Base-by-base conservation (phyloP, 257 asterid species). In the Mitragyna speciosa region DNA sequence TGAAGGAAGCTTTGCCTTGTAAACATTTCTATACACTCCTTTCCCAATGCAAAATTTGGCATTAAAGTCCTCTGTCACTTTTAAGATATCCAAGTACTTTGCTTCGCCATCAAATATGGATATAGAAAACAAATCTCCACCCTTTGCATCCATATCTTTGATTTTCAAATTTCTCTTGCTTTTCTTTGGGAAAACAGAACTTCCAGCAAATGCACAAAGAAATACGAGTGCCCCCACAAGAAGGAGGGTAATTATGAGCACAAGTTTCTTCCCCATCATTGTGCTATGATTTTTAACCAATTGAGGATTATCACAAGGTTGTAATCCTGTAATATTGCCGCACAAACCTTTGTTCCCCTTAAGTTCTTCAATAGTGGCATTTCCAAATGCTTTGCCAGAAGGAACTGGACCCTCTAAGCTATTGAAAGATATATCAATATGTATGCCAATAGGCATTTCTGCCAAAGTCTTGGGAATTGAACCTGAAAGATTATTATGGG, bases 371-470 rank as follows among this genome's bases (percentile, higher is more conserved):
- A n/a, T 31, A 1, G 83, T 52, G 28, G 83, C 82, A 41, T 81
- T 77, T 7, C 4, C 66, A 78, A 87, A 89, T 11, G 90, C 86
- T 48, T 5, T 61, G 33, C 47, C 84, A 47, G 76, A 19, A 1
- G 89, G 92, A 51, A 87, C 64, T 58, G 88, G 81, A 43, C 92
- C 89, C 17, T 79, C 87, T 36, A 89, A 78, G 73, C 84, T 76
- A 83, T 88, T 88, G 82, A 74, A 77, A 12, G 89, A 88, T 54
- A 88, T 22, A 64, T 86, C 54, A 31, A 88, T 69, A 28, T 63
- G 58, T 6, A 56, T 36, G 63, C 80, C 78, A 43, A 74, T 70
- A 7, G 80, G 12, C 61, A 84, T 48, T 33, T 76, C 77, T 17
- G 51, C 77, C 69, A 86, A 70, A 31, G 65, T 61, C 3, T 80